Evolutionary conservation across 306 rosid genomes (phyloP).

Genomic region (Trifolium repens): DNA sequence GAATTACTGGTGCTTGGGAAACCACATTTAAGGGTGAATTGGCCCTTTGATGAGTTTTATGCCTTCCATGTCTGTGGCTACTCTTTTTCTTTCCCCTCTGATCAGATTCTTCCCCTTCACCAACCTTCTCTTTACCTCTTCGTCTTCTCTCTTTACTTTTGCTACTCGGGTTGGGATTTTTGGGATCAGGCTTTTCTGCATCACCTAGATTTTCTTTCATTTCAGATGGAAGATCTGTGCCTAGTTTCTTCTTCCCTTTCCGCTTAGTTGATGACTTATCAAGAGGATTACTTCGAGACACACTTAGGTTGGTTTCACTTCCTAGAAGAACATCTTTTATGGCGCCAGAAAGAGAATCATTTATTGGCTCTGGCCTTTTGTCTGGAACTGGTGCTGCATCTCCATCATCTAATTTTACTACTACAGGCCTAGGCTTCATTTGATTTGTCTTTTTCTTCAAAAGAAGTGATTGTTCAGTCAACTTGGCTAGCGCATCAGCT

Average conservation of each 20-base stretch:
- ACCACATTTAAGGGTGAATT: constrained; percentile 64
- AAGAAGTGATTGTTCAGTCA: constrained; percentile 70
- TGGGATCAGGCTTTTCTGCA: constrained; percentile 52
- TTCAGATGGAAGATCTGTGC: constrained; percentile 48
- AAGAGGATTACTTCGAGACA: constrained; percentile 48
- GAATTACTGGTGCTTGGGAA: constrained; percentile 74
- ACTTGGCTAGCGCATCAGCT: constrained; percentile 71
- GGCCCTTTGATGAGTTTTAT: constrained; percentile 67
- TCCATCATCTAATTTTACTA: constrained; percentile 87
- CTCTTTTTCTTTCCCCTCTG: constrained; percentile 68
- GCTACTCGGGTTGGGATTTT: constrained; percentile 61
- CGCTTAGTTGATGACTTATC: constrained; percentile 57
- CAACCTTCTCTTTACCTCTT: constrained; percentile 55
- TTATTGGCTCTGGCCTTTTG: constrained; percentile 59
- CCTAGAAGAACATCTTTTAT: constrained; percentile 71
- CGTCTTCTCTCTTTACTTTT: constrained; percentile 68
- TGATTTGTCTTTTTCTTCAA: constrained; percentile 76
- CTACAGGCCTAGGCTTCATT: constrained; percentile 84
- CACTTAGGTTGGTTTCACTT: constrained; percentile 49
- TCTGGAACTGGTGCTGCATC: constrained; percentile 53
- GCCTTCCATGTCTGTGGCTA: constrained; percentile 62
- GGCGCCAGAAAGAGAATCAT: constrained; percentile 73
- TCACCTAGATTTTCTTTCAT: constrained; percentile 63
- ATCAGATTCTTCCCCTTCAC: constrained; percentile 60
- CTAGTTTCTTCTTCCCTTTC: constrained; percentile 71